Conservation (phyloP, 352 stramenopile genomes). For the Thalassiosira mediterranea region DNA sequence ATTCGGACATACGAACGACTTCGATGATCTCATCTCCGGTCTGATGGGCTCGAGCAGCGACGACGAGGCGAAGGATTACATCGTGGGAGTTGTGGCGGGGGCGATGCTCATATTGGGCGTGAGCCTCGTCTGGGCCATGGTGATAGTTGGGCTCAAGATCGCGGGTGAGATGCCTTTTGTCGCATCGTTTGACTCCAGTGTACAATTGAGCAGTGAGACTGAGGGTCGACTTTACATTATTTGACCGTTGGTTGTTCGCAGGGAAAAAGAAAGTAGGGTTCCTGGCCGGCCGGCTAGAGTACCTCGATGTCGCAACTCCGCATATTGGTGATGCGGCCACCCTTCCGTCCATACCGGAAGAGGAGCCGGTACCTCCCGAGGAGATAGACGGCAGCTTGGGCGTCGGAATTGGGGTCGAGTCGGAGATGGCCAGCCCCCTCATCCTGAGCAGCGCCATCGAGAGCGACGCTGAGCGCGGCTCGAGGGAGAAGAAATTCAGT, state of each 20-base stretch:
- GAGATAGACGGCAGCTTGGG: background rate
- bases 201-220: no score
- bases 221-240: no score
- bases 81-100: background rate
- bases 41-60: background rate
- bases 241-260: no score
- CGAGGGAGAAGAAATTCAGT: constrained; percentile 32
- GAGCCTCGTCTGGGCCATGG: constrained; percentile 25
- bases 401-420: no score
- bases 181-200: no score
- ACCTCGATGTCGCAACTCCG: background rate
- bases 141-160: constrained; percentile 38
- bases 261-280: constrained; percentile 36
- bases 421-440: background rate
- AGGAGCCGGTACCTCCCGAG: background rate
- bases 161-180: background rate
- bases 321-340: background rate
- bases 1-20: background rate
- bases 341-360: background rate
- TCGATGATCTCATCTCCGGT: background rate
- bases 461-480: background rate
- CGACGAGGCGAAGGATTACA: constrained; percentile 1
- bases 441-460: background rate
- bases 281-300: constrained; percentile 26
- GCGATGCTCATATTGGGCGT: constrained; percentile 40